Base-by-base conservation (phyloP, 2,329 filamentous ascomycete species). In the Fusarium buharicum region DNA sequence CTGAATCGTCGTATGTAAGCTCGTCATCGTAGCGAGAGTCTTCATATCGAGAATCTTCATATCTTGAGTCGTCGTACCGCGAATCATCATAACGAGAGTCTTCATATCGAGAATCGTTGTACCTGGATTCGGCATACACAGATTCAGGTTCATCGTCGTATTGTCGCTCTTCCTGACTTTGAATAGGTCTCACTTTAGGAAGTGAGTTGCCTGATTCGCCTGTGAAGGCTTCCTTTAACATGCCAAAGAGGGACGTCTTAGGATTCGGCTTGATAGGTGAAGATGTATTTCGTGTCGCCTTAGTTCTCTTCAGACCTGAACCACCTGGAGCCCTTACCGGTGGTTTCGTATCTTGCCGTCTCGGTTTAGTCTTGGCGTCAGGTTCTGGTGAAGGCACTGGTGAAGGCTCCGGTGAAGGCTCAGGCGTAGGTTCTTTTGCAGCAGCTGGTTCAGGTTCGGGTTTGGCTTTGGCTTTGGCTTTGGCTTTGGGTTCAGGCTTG, bases 151-250 rank as follows among this genome's bases (percentile, higher is more conserved):
- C 67, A 16, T 72, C 57, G 10, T 70, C 69, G 28, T 72, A 74
- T 6, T 65, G 69, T 4, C 76, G 74, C 47, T 82, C 77, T 55
- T 83, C 78, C 27, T 76, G 79, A 47, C 79, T 82, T 33, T 82
- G 78, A 56, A 85, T 85, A 22, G 78, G 76, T 56, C 77, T 77
- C 2, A 81, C 78, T 13, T 78, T 77, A 6, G 80, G 74, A 17
- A 76, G 75, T 55, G 81, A 77, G 10, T 78, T 78, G 4, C 74
- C 79, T 2, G 86, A 88, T 70, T 89, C 85, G 27, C 86, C 86
- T 34, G 82, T 81, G 67, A 89, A 89, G 4, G 86, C 86, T 58
- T 86, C 85, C 50, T 83, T 84, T 9, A 89, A 74, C 40, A 82
- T 81, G 36, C 87, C 86, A 18, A 86, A 80, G 50, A 89, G 78